A percentile compares a stretch with the other conserved stretches of the same genome.
Conservation (phyloP, 129 eudicot species). For the Calendula officinalis region DNA sequence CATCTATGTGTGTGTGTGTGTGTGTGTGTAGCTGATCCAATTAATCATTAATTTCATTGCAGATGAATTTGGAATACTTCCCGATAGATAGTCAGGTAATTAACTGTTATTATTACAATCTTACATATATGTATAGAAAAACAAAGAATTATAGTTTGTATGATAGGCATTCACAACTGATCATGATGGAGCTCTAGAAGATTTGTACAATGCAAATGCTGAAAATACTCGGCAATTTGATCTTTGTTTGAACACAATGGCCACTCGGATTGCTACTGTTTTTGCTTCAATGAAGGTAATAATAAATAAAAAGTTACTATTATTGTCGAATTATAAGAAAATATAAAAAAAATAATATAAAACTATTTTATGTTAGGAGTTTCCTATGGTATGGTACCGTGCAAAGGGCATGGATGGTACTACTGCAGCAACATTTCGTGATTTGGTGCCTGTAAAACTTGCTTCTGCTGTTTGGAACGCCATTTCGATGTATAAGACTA, state of each 20-base stretch:
- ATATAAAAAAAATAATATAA: background rate
- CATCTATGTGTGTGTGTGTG: background rate
- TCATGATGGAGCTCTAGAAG: constrained; percentile 75
- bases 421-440: constrained; percentile 41
- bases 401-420: constrained; percentile 57
- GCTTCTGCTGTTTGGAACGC: constrained; percentile 76
- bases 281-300: constrained; percentile 94
- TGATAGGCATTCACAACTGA: constrained; percentile 76
- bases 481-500: constrained; percentile 58
- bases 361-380: constrained; percentile 43
- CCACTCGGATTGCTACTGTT: constrained; percentile 80
- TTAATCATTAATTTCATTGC: constrained; percentile 22
- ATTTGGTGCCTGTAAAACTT: constrained; percentile 67
- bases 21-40: background rate
- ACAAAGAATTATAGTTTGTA: background rate
- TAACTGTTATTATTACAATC: background rate
- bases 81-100: constrained; percentile 92
- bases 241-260: constrained; percentile 60
- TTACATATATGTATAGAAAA: background rate
- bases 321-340: background rate
- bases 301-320: background rate
- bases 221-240: constrained; percentile 67
- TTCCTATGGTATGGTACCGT: constrained; percentile 74
- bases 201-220: constrained; percentile 55
- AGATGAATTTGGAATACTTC: constrained; percentile 97